Evolutionary conservation across 768 basidiomycete genomes (phyloP), one percentile per base, ranked within the genome.

Genomic region (Phaffia tasmanica): DNA sequence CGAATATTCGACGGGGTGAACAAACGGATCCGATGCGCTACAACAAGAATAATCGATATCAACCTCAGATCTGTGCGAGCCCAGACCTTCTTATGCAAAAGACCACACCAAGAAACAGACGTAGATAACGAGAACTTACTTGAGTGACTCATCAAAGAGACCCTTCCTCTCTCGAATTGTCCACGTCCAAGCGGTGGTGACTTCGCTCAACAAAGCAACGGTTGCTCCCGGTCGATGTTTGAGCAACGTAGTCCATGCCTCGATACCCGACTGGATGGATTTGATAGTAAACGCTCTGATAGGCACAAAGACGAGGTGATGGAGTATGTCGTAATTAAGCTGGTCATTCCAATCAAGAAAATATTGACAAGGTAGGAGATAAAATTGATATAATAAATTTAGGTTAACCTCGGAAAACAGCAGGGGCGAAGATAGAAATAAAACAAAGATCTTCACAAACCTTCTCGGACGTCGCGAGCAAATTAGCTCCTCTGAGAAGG

Each of bases 211-310:
- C 23, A 97, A 76, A 1, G 85, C 83, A 57, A 92, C 83, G 76
- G 97, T 93, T 15, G 87, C 79, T 57, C 82, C 82, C 0, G 88
- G 85, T 67, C 88, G 84, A 74, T 94, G 88, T 18, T 88, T 84
- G 62, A 95, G 86, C 0, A 95, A 81, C 93, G 93, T 97, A 3
- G 87, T 90, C 95, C 95, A 98, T 14, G 87, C 86, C 73, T 98
- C 92, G 53, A 92, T 85, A 0, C 89, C 93, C 1, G 88, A 83
- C 19, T 88, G 82, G 65, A 97, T 83, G 0, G 91, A 84, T 4
- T 88, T 79, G 0, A 92, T 89, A 0, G 88, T 92, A 69, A 89
- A 89, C 2, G 88, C 85, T 64, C 88, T 86, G 72, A 98, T 88
- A 0, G 95, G 95, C 21, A 98, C 76, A 46, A 82, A 80, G 9